Evolutionary conservation across 2,329 filamentous ascomycete species (phyloP), one percentile per base, ranked within the genome.

Genomic region (Furcasterigmium sp.): DNA sequence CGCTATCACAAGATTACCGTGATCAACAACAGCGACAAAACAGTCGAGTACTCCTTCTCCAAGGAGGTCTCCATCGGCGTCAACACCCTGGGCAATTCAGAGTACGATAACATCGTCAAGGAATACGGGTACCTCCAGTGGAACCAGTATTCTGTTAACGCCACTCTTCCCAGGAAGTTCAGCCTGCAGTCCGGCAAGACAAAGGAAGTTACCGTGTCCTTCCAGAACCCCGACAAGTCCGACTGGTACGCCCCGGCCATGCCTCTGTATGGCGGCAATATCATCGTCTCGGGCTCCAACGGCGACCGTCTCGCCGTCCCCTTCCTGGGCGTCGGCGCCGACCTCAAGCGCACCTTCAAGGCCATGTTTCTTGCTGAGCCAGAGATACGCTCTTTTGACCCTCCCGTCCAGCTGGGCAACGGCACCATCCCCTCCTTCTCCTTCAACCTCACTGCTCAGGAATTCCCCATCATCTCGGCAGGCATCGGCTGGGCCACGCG

Each of bases 251-350:
- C 18, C 8, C 32, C 32, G 7, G 32, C 36, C 25, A 11, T 38
- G 11, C 36, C 36, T 6, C 19, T 38, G 5, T 38, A 38, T 19
- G 36, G 36, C 36, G 36, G 36, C 36, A 38, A 18, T 8, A 28
- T 38, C n/a, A 20, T 38, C 36, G 25, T 38, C 36, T 57, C 56
- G 9, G 64, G 63, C 20, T 56, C 59, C 41, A 65, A 67, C 36
- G 64, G 62, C 14, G 70, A 72, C 46, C 51, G 56, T 13, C 54
- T 72, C 6, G 63, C 61, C 14, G 61, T 73, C 25, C 67, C 68
- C 5, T 72, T 73, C 38, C 46, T 53, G 23, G 59, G 54, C 20
- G 45, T 48, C 11, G 47, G 45, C 19, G 47, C 45, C n/a, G 42
- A 47, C 18, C 47, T 49, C 26, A 45, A 45, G 19, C 42, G 44